Conservation (phyloP, 2,329 filamentous ascomycete genomes). For the Cladosporium cucumerinum region DNA sequence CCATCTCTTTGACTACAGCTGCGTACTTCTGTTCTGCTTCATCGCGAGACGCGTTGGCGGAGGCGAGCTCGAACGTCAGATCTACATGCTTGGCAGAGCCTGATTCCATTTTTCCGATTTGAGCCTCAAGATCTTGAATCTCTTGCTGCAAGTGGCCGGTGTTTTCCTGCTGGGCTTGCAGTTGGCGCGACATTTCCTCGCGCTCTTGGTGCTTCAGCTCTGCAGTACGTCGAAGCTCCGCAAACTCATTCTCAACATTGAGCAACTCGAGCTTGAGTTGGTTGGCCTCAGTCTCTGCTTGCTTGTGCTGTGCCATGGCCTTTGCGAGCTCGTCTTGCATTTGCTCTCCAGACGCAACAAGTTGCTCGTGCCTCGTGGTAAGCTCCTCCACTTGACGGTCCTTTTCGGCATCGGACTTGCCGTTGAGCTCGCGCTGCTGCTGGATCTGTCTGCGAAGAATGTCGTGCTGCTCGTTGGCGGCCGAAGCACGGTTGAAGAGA, state of each 20-base stretch:
- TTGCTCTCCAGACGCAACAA: conserved; percentile 26
- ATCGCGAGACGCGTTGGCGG: conserved; percentile 20
- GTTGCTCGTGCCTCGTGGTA: conserved; percentile 28
- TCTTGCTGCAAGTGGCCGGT: conserved; percentile 33
- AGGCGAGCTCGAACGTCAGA: conserved; percentile 22
- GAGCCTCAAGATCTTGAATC: conserved; percentile 33
- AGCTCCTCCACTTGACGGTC: conserved; percentile 32
- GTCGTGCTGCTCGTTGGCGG: conserved; percentile 79
- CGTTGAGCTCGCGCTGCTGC: conserved; percentile 90
- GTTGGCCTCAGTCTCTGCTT: conserved; percentile 30
- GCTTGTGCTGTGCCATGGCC: conserved; percentile 27
- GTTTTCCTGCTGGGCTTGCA: conserved; percentile 34
- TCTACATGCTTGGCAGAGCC: conserved; percentile 27
- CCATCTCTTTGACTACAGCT: conserved; percentile 33
- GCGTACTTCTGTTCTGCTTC: conserved; percentile 27
- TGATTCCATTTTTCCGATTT: conserved; percentile 30
- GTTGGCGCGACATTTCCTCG: conserved; percentile 23
- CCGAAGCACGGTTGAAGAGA: conserved; percentile 72
- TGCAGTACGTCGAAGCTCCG: conserved; percentile 29
- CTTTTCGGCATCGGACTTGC: conserved; percentile 68
- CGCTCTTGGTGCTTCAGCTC: conserved; percentile 32
- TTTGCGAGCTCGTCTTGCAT: conserved; percentile 33
- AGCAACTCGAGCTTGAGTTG: conserved; percentile 38
- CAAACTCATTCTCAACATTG: conserved; percentile 40
- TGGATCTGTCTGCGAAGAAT: conserved; percentile 90